Evolutionary conservation across 768 basidiomycete genomes (phyloP).

Genomic region (Suillus cothurnatus): DNA sequence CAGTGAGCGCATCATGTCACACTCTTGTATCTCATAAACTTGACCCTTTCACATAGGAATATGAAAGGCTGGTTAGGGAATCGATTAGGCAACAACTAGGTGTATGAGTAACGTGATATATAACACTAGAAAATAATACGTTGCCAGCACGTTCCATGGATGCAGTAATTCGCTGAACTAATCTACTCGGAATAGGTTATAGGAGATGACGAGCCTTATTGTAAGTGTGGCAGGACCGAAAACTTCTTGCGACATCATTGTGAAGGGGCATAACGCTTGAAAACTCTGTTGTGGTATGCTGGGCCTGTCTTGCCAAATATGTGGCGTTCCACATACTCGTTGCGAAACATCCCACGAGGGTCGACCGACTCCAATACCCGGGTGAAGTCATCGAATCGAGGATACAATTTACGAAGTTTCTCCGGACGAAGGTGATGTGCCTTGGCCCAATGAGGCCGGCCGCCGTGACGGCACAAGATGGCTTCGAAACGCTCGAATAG

Average conservation of each 20-base stretch:
- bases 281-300: constrained; percentile 45
- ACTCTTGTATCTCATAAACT: constrained; percentile 2
- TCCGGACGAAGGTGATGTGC: constrained; percentile 73
- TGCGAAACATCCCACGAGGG: constrained; percentile 76
- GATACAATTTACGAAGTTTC: constrained; percentile 69
- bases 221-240: constrained; percentile 1
- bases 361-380: constrained; percentile 70
- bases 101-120: constrained; percentile 40
- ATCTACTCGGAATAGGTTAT: constrained; percentile 15
- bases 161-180: constrained; percentile 10
- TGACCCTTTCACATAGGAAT: constrained; percentile 53
- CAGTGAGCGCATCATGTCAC: constrained; percentile 35
- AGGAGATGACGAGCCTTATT: constrained; percentile 9
- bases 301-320: constrained; percentile 61
- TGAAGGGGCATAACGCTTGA: constrained; percentile 37
- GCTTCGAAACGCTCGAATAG: constrained; percentile 77
- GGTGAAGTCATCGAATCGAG: constrained; percentile 78
- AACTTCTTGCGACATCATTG: constrained; percentile 9
- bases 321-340: constrained; percentile 89
- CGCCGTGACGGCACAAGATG: constrained; percentile 68
- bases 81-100: constrained; percentile 88
- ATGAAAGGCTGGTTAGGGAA: constrained; percentile 82
- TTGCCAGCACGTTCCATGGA: constrained; percentile 5
- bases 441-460: constrained; percentile 97
- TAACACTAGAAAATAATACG: constrained; percentile 10